These are phyloP conservation scores for Phaeosphaeriaceae sp. DNA, from an alignment of 2,329 filamentous ascomycete genomes.

Conservation along the genomic window DNA sequence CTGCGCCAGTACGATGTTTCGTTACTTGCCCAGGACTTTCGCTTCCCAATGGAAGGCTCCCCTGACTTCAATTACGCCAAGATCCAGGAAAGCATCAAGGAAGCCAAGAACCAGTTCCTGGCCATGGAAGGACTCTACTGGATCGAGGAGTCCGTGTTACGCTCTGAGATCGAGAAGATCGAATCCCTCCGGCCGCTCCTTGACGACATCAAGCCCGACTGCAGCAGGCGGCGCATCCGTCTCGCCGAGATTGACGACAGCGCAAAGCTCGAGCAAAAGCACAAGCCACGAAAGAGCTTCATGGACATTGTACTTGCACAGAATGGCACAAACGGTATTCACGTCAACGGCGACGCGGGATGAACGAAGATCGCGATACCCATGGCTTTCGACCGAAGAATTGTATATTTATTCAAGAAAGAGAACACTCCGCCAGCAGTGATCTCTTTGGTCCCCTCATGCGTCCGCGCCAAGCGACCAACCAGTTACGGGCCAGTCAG, in stretches of 20 bases:
- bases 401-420: constrained; percentile 12
- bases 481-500: background rate
- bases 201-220: constrained; percentile 36
- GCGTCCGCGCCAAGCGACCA: constrained; percentile 4
- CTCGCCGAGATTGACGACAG: constrained; percentile 25
- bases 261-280: constrained; percentile 31
- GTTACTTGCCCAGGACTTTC: constrained; percentile 48
- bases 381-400: constrained; percentile 2
- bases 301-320: constrained; percentile 43
- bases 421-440: constrained; percentile 8
- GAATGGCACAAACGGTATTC: constrained; percentile 29
- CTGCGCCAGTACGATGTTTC: constrained; percentile 48
- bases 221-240: constrained; percentile 34
- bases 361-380: constrained; percentile 16
- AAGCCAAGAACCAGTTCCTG: constrained; percentile 46
- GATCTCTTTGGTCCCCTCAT: background rate
- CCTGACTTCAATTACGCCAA: constrained; percentile 46
- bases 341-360: constrained; percentile 31
- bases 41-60: constrained; percentile 48
- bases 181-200: constrained; percentile 37
- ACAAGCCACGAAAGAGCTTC: constrained; percentile 45
- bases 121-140: constrained; percentile 49
- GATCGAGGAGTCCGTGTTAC: constrained; percentile 40
- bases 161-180: constrained; percentile 38
- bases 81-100: constrained; percentile 45